Conservation (phyloP, 257 asterid genomes). For the Pogostemon cablin region DNA sequence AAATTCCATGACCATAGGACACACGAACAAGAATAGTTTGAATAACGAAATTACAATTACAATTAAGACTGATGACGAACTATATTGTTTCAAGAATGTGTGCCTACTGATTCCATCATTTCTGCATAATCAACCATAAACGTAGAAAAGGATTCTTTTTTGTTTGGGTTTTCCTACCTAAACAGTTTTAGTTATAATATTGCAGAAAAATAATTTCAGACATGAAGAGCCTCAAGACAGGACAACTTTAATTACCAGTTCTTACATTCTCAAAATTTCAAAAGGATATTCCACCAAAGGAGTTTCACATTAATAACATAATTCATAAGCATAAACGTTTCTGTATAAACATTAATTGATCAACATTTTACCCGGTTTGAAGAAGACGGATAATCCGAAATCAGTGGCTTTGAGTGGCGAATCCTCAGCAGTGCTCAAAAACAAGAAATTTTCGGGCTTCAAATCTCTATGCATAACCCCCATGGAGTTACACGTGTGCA, state of each 20-base stretch:
- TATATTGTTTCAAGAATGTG: neutral
- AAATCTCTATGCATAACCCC: constrained; percentile 91
- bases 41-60: neutral
- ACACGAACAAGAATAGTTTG: constrained; percentile 1
- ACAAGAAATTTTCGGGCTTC: constrained; percentile 84
- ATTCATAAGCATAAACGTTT: neutral
- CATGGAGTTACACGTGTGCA: constrained; percentile 82
- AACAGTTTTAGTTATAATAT: neutral
- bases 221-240: neutral
- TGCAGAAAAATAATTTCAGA: neutral
- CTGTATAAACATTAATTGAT: neutral
- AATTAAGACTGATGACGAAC: neutral
- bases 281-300: neutral
- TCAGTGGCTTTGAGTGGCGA: constrained; percentile 86
- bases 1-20: neutral
- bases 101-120: neutral
- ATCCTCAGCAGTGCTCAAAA: constrained; percentile 58
- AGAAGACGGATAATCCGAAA: constrained; percentile 78
- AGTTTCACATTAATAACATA: neutral
- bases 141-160: neutral
- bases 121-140: neutral
- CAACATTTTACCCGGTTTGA: constrained; percentile 58
- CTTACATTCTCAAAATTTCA: neutral
- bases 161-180: neutral
- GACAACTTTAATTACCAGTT: neutral